Evolutionary conservation across 176 grass and related monocot species (phyloP), one percentile per base, ranked within the genome.

Genomic region (Oryza rufipogon): DNA sequence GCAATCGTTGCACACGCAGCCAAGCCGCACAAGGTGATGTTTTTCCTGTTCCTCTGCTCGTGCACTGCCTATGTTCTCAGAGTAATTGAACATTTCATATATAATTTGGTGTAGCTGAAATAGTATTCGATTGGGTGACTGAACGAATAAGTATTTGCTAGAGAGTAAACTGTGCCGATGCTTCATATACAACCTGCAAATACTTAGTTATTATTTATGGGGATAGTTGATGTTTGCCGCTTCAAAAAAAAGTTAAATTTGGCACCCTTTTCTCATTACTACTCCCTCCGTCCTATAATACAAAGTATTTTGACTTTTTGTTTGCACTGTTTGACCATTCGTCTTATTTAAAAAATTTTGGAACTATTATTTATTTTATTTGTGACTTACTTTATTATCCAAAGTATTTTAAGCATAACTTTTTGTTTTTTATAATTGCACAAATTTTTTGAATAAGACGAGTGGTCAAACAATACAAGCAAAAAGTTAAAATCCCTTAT

Each of bases 1-100:
- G 92, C 77, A n/a, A 94, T 97, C 67, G 85, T 91, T 7, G 71
- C 68, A 22, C 95, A 97, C 76, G 87, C 89, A 1, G 68, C 22
- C 3, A 71, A 54, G 6, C 68, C 84, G 3, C 71, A 30, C 47
- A 97, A 97, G 92, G 95, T 93, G 64, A 77, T 36, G 2, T 26
- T 76, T 72, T 49, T 4, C 33, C 15, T 32, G 6, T 14, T 61
- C 1, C 25, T 36, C 63, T 73, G 54, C 33, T 45, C 5, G 52
- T 15, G 1, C 7, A n/a, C 41, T 65, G 14, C 20, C 66, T 73
- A 13, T 46, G 52, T 49, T 13, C 44, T 36, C 22, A 22, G 3
- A 19, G 48, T 51, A 13, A 64, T 49, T 34, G 9, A 39, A 20
- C 14, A 1, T 68, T 66, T 76, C 20, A 2, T 79, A 7, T 72